A percentile compares a stretch with the other conserved stretches of the same genome.
These are phyloP conservation scores for Pseudogymnoascus sp. DNA, from an alignment of 2,329 filamentous ascomycete species.

Conservation along the genomic window DNA sequence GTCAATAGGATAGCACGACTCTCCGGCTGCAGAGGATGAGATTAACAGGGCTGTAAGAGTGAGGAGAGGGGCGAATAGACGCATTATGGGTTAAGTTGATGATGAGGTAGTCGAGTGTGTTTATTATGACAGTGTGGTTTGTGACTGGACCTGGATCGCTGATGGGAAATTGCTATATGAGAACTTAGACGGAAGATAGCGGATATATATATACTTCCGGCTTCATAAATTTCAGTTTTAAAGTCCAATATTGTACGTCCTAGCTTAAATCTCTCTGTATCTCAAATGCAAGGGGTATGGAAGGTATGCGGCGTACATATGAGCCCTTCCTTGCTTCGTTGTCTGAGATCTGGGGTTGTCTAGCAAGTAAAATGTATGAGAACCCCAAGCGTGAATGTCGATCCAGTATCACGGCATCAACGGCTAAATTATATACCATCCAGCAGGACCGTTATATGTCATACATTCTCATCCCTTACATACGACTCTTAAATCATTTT, in stretches of 20 bases:
- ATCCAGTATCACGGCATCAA: background rate
- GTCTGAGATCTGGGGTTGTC: background rate
- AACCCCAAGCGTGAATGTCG: background rate
- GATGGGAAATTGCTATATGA: background rate
- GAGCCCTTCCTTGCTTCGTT: background rate
- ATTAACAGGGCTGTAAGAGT: background rate
- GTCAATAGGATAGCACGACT: no score
- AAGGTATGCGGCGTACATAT: background rate
- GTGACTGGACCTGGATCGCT: background rate
- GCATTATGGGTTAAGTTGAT: background rate
- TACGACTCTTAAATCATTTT: background rate
- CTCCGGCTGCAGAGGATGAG: background rate
- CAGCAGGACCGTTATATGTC: background rate
- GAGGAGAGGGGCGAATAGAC: background rate
- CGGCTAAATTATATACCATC: background rate
- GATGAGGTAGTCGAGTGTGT: background rate
- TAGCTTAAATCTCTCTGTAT: background rate
- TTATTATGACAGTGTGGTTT: background rate
- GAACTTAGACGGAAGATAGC: background rate
- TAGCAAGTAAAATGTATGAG: background rate
- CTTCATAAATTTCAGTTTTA: background rate
- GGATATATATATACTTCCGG: background rate
- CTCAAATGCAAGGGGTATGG: background rate
- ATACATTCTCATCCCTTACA: background rate
- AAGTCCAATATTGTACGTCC: background rate